Evolutionary conservation across 768 basidiomycete species (phyloP).

Genomic region (Xerocomellus intermedius): DNA sequence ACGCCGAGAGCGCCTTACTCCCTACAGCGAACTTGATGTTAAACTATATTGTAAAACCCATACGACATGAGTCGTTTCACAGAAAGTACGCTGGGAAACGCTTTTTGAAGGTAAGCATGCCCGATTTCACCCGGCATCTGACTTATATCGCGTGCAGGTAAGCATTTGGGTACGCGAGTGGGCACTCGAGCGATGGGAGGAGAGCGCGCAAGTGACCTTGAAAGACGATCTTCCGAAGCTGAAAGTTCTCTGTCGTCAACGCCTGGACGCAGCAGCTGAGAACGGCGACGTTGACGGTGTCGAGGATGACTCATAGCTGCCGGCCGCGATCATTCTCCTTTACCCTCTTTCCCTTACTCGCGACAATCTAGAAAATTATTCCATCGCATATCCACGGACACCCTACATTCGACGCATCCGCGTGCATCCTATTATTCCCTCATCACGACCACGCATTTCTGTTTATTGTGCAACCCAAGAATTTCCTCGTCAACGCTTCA

Average conservation of each 20-base stretch:
- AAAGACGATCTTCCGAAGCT: conserved; percentile 47
- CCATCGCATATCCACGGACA: conserved; percentile 28
- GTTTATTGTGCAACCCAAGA: conserved; percentile 31
- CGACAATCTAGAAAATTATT: conserved; percentile 23
- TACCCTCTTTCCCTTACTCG: not conserved
- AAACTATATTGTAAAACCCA: conserved; percentile 75
- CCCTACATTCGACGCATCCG: conserved; percentile 20
- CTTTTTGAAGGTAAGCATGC: conserved; percentile 67
- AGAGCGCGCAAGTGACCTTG: conserved; percentile 58
- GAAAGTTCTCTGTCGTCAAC: conserved; percentile 21
- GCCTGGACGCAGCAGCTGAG: conserved; percentile 9
- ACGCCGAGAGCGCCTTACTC: conserved; percentile 74
- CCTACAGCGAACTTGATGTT: conserved; percentile 85
- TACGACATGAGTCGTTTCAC: conserved; percentile 74
- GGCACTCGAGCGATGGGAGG: conserved; percentile 76
- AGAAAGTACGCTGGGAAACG: conserved; percentile 88
- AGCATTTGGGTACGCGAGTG: conserved; percentile 69
- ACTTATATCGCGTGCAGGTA: not conserved
- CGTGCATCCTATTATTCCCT: conserved; percentile 22
- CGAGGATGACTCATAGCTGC: conserved; percentile 19
- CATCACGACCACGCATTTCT: conserved; percentile 20
- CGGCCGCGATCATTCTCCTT: not conserved
- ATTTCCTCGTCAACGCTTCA: conserved; percentile 20
- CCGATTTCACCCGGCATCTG: not conserved
- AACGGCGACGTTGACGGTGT: conserved; percentile 8